Percentiles rank a stretch among this genome's conserved stretches.
Conservation (phyloP, 2,329 filamentous ascomycete genomes). For the Ramichloridium luteum region DNA sequence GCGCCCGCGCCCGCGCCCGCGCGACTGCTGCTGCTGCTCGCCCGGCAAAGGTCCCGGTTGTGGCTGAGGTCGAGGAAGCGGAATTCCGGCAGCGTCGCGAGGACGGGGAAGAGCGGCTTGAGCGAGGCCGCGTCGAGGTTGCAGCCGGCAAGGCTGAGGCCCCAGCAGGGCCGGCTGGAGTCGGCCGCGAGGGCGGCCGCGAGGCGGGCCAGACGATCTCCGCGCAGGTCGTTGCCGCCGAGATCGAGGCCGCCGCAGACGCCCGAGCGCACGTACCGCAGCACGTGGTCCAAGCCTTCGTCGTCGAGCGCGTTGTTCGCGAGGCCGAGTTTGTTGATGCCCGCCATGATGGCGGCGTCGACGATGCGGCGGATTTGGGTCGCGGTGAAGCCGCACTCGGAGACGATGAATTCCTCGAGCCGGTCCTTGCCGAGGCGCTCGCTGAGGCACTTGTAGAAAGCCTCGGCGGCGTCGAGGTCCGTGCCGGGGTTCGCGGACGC, state of each 20-base stretch:
- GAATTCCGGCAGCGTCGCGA: conserved; percentile 59
- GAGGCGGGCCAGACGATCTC: conserved; percentile 33
- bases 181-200: conserved; percentile 38
- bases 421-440: conserved; percentile 63
- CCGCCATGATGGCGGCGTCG: conserved; percentile 69
- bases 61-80: conserved; percentile 88
- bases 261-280: conserved; percentile 61
- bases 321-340: conserved; percentile 66
- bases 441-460: conserved; percentile 63
- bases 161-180: conserved; percentile 50
- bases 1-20: conserved; percentile 39
- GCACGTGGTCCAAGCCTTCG: conserved; percentile 62
- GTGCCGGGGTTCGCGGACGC: conserved; percentile 17
- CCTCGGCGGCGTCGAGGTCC: conserved; percentile 43
- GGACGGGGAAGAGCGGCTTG: conserved; percentile 59
- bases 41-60: conserved; percentile 56
- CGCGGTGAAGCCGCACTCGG: conserved; percentile 61
- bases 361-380: conserved; percentile 63
- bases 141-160: conserved; percentile 76
- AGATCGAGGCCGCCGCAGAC: conserved; percentile 81
- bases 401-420: conserved; percentile 72
- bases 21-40: no score
- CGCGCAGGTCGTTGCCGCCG: conserved; percentile 63
- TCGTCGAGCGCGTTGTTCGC: conserved; percentile 68
- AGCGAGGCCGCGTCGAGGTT: conserved; percentile 63